Evolutionary conservation across 163 green algal genomes (phyloP), one percentile per base, ranked within the genome.

Genomic region (Volvox carteri): DNA sequence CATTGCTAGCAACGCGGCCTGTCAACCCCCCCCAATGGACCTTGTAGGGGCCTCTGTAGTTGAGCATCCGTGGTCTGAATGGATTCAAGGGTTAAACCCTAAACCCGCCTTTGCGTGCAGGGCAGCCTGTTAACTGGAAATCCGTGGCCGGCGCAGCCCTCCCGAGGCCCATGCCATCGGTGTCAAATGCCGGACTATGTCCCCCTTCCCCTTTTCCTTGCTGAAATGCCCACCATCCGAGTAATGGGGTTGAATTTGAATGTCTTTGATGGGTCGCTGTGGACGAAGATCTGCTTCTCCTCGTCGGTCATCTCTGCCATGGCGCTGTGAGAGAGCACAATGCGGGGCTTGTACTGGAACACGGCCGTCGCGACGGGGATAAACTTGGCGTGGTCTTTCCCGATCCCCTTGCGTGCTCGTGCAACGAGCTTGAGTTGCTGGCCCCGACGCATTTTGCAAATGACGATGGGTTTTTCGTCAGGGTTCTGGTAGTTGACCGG

Each of bases 381-480:
- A 96, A 97, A 99, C 93, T 99, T 99, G 41, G 98, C 98, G 87
- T 99, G 98, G 92, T 99, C 98, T 92, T 99, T 99, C 42, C 97
- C 98, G 18, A 98, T 98, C 42, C 98, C 98, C 85, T 99, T 98
- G 54, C 97, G 94, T 14, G 98, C 98, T 41, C 98, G 96, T 52
- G 96, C 97, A 19, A 90, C 87, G 46, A 99, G 94, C 73, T 96
- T 96, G 0, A 99, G 92, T 89, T 99, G 95, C 93, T 99, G 98
- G 28, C 91, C 91, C 58, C 95, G 96, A 3, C 96, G 88, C 90
- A 99, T 92, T 94, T 99, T 99, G 12, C 98, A 95, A 25, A 99
- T 95, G 33, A 98, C 92, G 60, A 99, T 96, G 83, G 93, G 93
- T 42, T 94, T 92, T 39, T 92, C 86, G 16, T 90, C 88, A 30